Conservation (phyloP, 2,329 filamentous ascomycete species). For the Calonectria naviculata region DNA sequence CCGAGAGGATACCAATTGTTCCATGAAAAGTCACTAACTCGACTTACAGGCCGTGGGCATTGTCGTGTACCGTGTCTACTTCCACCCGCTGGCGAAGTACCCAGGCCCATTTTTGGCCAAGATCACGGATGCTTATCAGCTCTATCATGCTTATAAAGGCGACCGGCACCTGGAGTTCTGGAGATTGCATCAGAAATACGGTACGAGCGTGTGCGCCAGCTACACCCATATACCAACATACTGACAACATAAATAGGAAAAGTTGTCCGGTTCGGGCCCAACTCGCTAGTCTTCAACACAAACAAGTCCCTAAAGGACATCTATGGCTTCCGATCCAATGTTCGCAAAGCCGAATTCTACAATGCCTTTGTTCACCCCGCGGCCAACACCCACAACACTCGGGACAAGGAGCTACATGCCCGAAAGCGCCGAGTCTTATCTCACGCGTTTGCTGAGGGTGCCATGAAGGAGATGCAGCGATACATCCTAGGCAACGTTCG, state of each 20-base stretch:
- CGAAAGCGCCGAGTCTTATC: constrained; percentile 78
- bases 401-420: constrained; percentile 75
- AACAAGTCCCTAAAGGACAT: constrained; percentile 74
- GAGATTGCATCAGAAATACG: constrained; percentile 77
- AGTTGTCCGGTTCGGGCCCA: constrained; percentile 83
- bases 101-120: constrained; percentile 73
- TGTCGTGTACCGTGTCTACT: constrained; percentile 67
- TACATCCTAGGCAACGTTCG: constrained; percentile 74
- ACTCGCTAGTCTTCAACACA: constrained; percentile 82
- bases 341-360: constrained; percentile 78
- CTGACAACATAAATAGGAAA: constrained; percentile 54
- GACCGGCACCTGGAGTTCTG: constrained; percentile 80
- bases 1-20: background rate
- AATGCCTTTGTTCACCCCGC: constrained; percentile 77
- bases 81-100: constrained; percentile 74
- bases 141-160: constrained; percentile 81
- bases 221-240: background rate
- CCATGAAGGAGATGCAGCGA: constrained; percentile 75
- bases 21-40: background rate
- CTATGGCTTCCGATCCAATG: constrained; percentile 72
- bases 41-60: constrained; percentile 50
- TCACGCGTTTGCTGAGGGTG: constrained; percentile 76
- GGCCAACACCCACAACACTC: constrained; percentile 78
- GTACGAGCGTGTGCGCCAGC: constrained; percentile 47
- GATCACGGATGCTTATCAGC: constrained; percentile 72